These are phyloP conservation scores for Stemphylium lycopersici DNA, from an alignment of 2,329 filamentous ascomycete genomes.

Conservation along the genomic window DNA sequence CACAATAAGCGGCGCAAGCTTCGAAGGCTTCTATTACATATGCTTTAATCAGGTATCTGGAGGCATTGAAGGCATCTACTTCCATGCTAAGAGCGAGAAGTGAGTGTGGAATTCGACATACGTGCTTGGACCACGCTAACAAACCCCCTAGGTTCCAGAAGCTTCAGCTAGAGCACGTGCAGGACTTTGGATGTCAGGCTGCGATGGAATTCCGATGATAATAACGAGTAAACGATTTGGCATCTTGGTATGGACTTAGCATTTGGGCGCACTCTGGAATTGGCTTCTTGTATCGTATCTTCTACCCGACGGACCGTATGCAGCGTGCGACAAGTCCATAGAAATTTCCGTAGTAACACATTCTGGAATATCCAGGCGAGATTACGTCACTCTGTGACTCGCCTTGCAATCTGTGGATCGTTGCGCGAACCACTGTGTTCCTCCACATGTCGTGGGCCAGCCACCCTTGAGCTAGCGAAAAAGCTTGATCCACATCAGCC, in stretches of 20 bases:
- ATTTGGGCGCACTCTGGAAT: constrained; percentile 35
- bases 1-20: constrained; percentile 92
- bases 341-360: constrained; percentile 20
- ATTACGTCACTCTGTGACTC: constrained; percentile 26
- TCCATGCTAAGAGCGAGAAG: constrained; percentile 98
- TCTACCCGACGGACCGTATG: constrained; percentile 30
- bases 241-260: constrained; percentile 31
- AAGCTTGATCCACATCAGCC: constrained; percentile 40
- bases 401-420: constrained; percentile 13
- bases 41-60: constrained; percentile 94
- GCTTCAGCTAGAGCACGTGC: constrained; percentile 85
- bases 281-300: constrained; percentile 38
- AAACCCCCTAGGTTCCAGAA: constrained; percentile 76
- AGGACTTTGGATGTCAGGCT: constrained; percentile 80
- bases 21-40: constrained; percentile 99
- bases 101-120: constrained; percentile 57
- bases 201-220: constrained; percentile 85
- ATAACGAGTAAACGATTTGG: constrained; percentile 38
- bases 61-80: constrained; percentile 91
- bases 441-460: constrained; percentile 19
- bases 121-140: constrained; percentile 21
- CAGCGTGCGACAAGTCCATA: constrained; percentile 37
- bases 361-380: constrained; percentile 11
- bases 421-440: constrained; percentile 7
- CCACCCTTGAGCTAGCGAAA: constrained; percentile 34